Evolutionary conservation across 169 alveolate species (phyloP).

Genomic region (Plasmodium cynomolgi): DNA sequence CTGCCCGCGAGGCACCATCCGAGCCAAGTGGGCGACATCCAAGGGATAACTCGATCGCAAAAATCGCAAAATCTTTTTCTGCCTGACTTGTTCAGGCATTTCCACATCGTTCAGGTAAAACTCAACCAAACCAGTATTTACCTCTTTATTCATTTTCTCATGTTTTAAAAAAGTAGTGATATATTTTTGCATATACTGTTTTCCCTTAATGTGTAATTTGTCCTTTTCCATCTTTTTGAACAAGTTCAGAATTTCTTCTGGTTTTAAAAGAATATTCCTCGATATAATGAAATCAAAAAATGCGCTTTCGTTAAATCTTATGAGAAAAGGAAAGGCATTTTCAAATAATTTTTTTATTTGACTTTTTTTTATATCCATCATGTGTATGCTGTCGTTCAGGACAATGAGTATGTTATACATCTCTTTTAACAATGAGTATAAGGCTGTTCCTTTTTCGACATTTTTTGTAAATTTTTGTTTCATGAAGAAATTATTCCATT

Average conservation of each 20-base stretch:
- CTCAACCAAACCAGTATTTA: constrained; percentile 34
- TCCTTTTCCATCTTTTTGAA: constrained; percentile 15
- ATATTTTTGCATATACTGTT: constrained; percentile 57
- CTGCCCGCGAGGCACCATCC: not conserved
- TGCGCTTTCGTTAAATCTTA: constrained; percentile 48
- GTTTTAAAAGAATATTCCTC: constrained; percentile 23
- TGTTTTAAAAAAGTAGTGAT: constrained; percentile 25
- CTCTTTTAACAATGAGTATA: constrained; percentile 16
- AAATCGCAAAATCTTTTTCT: constrained; percentile 28
- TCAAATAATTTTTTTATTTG: constrained; percentile 45
- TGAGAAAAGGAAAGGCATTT: constrained; percentile 44
- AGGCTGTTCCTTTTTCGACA: not conserved
- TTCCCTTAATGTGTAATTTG: not conserved
- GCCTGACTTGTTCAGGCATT: constrained; percentile 29
- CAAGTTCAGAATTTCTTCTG: constrained; percentile 26
- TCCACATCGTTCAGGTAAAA: constrained; percentile 40
- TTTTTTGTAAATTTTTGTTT: constrained; percentile 7
- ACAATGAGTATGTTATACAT: constrained; percentile 36
- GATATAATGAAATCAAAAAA: constrained; percentile 28
- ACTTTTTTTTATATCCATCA: constrained; percentile 15
- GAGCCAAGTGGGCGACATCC: not conserved
- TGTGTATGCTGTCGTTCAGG: constrained; percentile 33
- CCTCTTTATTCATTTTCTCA: constrained; percentile 38
- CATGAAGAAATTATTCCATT: constrained; percentile 3
- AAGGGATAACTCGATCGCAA: constrained; percentile 19